phyloP scores from a whole-genome alignment of 75 land plant species.

The Picea glauca region DNA sequence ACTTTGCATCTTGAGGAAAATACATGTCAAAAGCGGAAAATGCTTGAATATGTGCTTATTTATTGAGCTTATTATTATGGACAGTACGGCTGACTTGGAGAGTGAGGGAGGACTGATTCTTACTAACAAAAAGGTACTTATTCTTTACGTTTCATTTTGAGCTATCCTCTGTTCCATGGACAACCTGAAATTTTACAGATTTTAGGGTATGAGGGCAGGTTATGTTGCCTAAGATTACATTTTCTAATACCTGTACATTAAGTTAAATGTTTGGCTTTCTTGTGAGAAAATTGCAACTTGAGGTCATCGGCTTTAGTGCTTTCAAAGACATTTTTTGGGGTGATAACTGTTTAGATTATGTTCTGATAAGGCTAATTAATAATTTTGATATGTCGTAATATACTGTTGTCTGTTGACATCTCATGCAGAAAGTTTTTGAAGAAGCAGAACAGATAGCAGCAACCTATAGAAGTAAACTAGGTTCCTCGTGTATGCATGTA shows the following conservation, averaged over 20 bases:
- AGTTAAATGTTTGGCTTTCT: background rate
- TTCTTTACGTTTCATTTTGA: background rate
- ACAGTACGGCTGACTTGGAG: conserved; percentile 31
- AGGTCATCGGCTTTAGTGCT: background rate
- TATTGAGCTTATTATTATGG: background rate
- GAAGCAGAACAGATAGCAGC: conserved; percentile 27
- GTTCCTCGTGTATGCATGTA: background rate
- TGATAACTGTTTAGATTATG: background rate
- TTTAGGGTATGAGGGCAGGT: background rate
- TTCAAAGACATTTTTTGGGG: background rate
- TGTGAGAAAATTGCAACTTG: background rate
- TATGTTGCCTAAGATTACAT: background rate
- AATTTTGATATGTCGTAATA: too few species aligned
- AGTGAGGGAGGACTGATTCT: conserved; percentile 29
- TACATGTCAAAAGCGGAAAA: background rate
- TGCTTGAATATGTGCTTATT: background rate
- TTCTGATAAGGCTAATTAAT: background rate
- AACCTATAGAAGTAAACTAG: conserved; percentile 5
- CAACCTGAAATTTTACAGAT: background rate
- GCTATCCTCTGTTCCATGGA: background rate
- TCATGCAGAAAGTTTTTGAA: conserved; percentile 29
- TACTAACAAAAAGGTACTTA: conserved; percentile 26
- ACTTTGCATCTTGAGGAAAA: too few species aligned
- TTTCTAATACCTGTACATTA: too few species aligned
- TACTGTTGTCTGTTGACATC: background rate